Evolutionary conservation across 306 rosid species (phyloP), one percentile per base, ranked within the genome.

Genomic region (Acacia crassicarpa): DNA sequence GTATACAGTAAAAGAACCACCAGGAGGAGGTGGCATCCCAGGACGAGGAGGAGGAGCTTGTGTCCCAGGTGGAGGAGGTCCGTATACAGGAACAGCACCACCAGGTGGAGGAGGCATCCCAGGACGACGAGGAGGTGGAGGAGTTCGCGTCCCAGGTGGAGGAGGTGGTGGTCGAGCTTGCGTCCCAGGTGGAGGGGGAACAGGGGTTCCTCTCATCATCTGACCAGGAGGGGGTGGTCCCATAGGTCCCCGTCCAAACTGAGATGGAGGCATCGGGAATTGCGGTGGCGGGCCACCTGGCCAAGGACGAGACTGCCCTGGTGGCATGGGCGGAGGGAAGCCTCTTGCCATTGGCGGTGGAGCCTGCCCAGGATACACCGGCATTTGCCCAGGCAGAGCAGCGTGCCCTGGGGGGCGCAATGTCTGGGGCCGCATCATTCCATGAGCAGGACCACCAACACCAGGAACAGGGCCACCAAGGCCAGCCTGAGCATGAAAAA

Each of bases 341-440:
- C 97, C 97, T 9, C 97, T 91, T 3, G 51, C 78, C 88, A 89
- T 89, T 0, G 61, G 97, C 0, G 93, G 97, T 0, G 92, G 96
- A 70, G 46, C 91, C 70, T 89, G 97, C 0, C 92, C 96, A 1
- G 92, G 94, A 84, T 82, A 90, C 3, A 85, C 91, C 0, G 85
- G 92, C 86, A 92, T 90, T 87, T 92, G 97, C 0, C 89, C 87
- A 1, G 98, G 94, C 4, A 97, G 99, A 11, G 93, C 89, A 0
- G 91, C 82, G 8, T 93, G 82, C 82, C 90, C 90, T 0, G 95
- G 94, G 0, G 92, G 94, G 0, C 97, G 93, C 5, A 95, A 85
- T 78, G 94, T 93, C 92, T 95, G 97, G 1, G 99, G 98, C 88
- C 91, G 99, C 98, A 96, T 96, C 97, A 96, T 96, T 7, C 97